These are phyloP conservation scores for Ophiostoma fasciatum DNA, from an alignment of 2,329 filamentous ascomycete species.

Conservation along the genomic window DNA sequence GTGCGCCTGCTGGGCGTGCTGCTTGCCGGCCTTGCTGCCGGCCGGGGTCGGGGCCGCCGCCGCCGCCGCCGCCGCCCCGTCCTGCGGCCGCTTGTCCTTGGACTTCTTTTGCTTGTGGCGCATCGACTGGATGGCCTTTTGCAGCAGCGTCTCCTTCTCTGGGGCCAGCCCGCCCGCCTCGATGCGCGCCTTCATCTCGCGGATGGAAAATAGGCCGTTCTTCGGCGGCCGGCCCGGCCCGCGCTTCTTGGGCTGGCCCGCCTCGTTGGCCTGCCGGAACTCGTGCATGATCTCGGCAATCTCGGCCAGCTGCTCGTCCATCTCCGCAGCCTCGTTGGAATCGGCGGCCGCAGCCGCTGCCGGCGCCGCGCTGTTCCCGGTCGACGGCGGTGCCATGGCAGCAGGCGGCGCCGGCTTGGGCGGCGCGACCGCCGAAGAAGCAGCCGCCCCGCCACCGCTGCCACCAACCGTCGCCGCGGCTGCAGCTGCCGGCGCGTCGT, in stretches of 20 bases:
- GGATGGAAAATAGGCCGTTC: slow-evolving; percentile 71
- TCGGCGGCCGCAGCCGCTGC: neutral
- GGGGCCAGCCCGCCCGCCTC: slow-evolving; percentile 1
- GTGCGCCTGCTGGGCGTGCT: neutral
- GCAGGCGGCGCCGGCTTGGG: too few relatives aligned
- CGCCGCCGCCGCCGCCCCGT: too few relatives aligned
- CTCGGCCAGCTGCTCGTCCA: slow-evolving; percentile 1
- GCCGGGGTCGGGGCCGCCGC: too few relatives aligned
- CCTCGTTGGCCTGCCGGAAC: neutral
- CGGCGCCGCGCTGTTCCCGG: slow-evolving; percentile 4
- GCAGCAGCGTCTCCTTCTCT: slow-evolving; percentile 1
- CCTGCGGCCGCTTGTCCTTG: neutral
- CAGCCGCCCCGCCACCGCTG: too few relatives aligned
- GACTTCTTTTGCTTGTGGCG: slow-evolving; percentile 7
- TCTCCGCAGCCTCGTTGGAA: slow-evolving; percentile 1
- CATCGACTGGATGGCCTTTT: slow-evolving; percentile 4
- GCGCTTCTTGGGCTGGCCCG: slow-evolving; percentile 44
- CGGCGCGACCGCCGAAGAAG: too few relatives aligned
- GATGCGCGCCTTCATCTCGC: slow-evolving; percentile 47
- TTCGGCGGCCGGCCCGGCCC: slow-evolving; percentile 72
- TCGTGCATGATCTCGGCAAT: slow-evolving; percentile 3
- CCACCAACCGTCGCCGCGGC: too few relatives aligned
- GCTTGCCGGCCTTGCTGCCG: neutral
- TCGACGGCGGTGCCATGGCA: neutral
- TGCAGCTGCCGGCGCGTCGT: slow-evolving; percentile 15